Base-by-base conservation (phyloP, 768 basidiomycete genomes). In the Xerocomus potaroensis region DNA sequence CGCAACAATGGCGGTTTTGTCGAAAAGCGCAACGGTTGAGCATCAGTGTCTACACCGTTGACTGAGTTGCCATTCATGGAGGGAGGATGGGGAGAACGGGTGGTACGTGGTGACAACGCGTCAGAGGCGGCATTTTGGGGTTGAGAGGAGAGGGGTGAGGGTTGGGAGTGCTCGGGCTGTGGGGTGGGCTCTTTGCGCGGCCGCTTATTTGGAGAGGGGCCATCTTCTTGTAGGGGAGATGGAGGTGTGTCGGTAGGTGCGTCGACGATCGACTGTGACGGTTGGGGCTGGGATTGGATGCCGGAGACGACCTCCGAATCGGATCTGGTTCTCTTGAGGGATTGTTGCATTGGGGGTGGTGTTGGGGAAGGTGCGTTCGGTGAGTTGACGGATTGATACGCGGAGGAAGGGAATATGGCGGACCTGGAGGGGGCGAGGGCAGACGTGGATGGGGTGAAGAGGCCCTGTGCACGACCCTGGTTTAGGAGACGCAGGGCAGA, bases 391-490 rank as follows among this genome's bases (percentile, higher is more conserved):
- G 66, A 58, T 53, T 72, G 66, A 48, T 72, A 75, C 11, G 77
- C 73, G 26, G 70, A 72, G 41, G 82, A 83, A 29, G 83, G 77
- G 49, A 78, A 77, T 32, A 74, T 74, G 47, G 75, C 65, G 36
- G 70, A 63, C 45, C 76, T 71, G 54, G 74, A 65, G 24, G 62
- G 57, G 41, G 69, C 66, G 45, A 77, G 65, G 51, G 75, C 73
- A 43, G 88, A 84, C 9, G 90, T 89, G 18, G 87, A 88, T 4
- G 88, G 88, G 21, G 88, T 90, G 62, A 90, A 90, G 23, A 91
- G 75, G 49, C 87, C 87, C 70, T 90, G 88, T 0, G 87, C 87
- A 49, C 87, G 81, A 49, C 87, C 87, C 74, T 91, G 88, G 60
- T 89, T 85, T 36, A 91, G 74, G 35, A 91, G 75, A 44, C 87